These are phyloP conservation scores for Haplosporangium sp. DNA, from an alignment of 371 early-diverging fungal species.

Conservation along the genomic window DNA sequence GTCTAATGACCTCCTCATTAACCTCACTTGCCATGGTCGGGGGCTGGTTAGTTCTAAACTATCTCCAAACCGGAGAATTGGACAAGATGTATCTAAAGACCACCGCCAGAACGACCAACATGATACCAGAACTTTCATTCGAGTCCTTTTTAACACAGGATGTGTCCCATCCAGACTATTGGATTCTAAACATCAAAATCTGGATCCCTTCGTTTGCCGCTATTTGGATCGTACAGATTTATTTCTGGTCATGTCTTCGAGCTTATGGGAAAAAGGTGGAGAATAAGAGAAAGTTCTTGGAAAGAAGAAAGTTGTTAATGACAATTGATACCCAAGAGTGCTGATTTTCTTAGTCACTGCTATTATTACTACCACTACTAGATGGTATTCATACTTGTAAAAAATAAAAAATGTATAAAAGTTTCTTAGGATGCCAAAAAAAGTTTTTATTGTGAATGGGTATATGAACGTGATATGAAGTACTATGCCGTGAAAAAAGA, in stretches of 20 bases:
- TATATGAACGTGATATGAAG: too few species aligned
- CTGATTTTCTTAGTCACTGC: too few species aligned
- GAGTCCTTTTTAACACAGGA: conserved; percentile 27
- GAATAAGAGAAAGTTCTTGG: not conserved
- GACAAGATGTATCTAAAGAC: conserved; percentile 15
- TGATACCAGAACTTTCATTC: not conserved
- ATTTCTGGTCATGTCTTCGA: conserved; percentile 25
- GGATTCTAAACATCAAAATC: conserved; percentile 19
- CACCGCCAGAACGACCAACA: not conserved
- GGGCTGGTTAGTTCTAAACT: conserved; percentile 30
- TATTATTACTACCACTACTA: too few species aligned
- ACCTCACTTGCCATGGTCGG: conserved; percentile 19
- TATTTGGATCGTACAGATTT: conserved; percentile 13
- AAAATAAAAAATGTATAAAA: too few species aligned
- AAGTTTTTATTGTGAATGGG: too few species aligned
- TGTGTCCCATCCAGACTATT: conserved; percentile 3
- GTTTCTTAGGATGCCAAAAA: too few species aligned
- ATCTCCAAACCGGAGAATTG: conserved; percentile 23
- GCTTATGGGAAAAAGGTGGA: conserved; percentile 21
- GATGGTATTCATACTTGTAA: too few species aligned
- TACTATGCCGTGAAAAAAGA: not conserved
- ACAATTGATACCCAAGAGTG: not conserved
- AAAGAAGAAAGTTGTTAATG: not conserved
- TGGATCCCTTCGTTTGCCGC: conserved; percentile 22
- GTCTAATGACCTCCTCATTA: conserved; percentile 6